Percentiles rank a stretch among this genome's conserved stretches.
phyloP scores from a whole-genome alignment of 768 basidiomycete species.

The Suillus variegatus region DNA sequence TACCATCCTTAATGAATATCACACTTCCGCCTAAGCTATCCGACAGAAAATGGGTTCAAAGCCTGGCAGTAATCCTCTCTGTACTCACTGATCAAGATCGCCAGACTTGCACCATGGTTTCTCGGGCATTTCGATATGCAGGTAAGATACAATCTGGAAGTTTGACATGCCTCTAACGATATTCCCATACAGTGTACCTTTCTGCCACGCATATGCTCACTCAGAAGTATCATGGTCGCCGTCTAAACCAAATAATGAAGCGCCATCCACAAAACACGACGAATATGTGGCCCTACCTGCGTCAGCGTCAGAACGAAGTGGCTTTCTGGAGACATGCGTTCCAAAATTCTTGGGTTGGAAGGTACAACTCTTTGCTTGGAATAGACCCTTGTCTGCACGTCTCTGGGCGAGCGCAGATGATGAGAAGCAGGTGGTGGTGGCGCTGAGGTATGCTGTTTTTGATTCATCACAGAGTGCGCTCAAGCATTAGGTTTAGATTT shows the following conservation, averaged over 20 bases:
- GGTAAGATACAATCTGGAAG: constrained; percentile 35
- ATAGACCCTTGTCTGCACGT: constrained; percentile 37
- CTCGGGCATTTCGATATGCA: constrained; percentile 63
- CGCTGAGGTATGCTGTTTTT: constrained; percentile 47
- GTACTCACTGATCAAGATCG: constrained; percentile 47
- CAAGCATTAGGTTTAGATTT: constrained; percentile 45
- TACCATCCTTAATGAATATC: constrained; percentile 40
- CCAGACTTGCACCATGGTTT: constrained; percentile 49
- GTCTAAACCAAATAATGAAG: constrained; percentile 42
- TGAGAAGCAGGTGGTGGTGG: constrained; percentile 54
- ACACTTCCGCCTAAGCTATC: constrained; percentile 58
- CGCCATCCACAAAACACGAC: constrained; percentile 46
- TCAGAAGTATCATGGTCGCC: constrained; percentile 48
- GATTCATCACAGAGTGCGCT: background rate
- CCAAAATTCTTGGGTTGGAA: constrained; percentile 51
- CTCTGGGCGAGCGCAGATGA: constrained; percentile 66
- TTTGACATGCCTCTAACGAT: background rate
- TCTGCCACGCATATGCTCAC: constrained; percentile 55
- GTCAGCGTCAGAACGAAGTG: constrained; percentile 47
- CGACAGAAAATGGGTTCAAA: constrained; percentile 55
- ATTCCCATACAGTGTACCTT: constrained; percentile 51
- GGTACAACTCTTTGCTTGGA: constrained; percentile 28
- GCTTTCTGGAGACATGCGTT: constrained; percentile 40
- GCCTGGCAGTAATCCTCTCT: constrained; percentile 56
- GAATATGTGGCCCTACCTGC: constrained; percentile 76